Evolutionary conservation across 352 stramenopile species (phyloP).

Genomic region (Aphanomyces stellatus): DNA sequence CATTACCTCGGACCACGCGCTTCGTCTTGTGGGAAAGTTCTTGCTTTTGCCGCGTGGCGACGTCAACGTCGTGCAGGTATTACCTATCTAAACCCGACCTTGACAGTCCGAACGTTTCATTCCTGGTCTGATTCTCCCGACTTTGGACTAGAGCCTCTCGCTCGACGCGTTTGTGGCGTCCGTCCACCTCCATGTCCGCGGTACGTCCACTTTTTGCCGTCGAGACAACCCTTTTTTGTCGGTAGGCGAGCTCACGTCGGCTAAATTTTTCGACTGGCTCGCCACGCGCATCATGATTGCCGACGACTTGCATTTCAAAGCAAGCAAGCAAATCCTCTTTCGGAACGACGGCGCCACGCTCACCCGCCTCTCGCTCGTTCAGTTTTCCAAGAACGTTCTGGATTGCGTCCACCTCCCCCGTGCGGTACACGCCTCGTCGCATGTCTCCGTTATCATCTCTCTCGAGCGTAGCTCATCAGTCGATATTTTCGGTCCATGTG

Average conservation of each 20-base stretch:
- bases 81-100: no score
- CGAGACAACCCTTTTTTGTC: no score
- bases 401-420: conserved; percentile 6
- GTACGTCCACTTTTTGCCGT: neutral
- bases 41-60: neutral
- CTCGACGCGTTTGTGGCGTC: conserved; percentile 5
- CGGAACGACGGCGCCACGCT: neutral
- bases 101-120: no score
- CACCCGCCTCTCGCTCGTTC: neutral
- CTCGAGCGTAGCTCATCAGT: conserved; percentile 6
- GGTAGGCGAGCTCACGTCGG: conserved; percentile 1
- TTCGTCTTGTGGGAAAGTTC: conserved; percentile 7
- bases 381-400: conserved; percentile 3
- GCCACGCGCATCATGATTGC: conserved; percentile 14
- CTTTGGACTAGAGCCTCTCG: neutral
- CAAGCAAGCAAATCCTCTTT: neutral
- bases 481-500: neutral
- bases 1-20: neutral
- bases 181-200: conserved; percentile 3
- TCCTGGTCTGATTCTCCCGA: no score
- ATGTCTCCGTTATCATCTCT: no score
- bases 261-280: conserved; percentile 18
- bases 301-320: conserved; percentile 12
- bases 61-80: neutral
- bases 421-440: neutral